Conservation (phyloP, 2,329 filamentous ascomycete genomes). For the Fusarium pilosicola region DNA sequence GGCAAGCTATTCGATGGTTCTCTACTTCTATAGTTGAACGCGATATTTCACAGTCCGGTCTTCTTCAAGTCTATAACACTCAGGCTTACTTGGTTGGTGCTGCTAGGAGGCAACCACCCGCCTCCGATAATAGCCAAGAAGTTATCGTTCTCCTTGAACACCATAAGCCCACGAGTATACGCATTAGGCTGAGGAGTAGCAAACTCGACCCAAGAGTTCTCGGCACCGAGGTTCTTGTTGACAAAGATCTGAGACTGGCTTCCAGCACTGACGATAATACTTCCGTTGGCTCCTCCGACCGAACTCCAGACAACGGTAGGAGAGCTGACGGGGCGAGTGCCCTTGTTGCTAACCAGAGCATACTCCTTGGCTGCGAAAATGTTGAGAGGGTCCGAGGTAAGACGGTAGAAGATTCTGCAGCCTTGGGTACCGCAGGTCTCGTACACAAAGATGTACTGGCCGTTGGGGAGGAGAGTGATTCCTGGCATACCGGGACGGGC, state of each 20-base stretch:
- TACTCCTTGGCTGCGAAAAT: conserved; percentile 47
- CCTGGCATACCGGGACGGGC: conserved; percentile 76
- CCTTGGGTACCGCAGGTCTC: conserved; percentile 63
- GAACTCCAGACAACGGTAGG: conserved; percentile 58
- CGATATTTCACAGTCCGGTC: conserved; percentile 6
- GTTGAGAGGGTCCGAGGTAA: conserved; percentile 51
- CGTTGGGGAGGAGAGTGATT: conserved; percentile 66
- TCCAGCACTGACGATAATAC: conserved; percentile 55
- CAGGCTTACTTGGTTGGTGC: conserved; percentile 54
- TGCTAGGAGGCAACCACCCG: conserved; percentile 57
- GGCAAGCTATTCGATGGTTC: no score
- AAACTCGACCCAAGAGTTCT: conserved; percentile 50
- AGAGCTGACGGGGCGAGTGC: conserved; percentile 51
- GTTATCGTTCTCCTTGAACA: conserved; percentile 49
- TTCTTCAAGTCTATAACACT: conserved; percentile 47
- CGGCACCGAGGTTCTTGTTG: conserved; percentile 54
- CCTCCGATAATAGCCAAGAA: conserved; percentile 56
- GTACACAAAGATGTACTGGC: conserved; percentile 66
- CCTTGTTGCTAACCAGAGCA: conserved; percentile 48
- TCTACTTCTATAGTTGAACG: background rate
- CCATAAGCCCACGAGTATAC: conserved; percentile 51
- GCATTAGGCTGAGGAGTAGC: conserved; percentile 49
- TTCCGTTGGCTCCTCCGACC: conserved; percentile 56
- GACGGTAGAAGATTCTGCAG: conserved; percentile 57
- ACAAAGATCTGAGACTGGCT: conserved; percentile 53